phyloP scores from a whole-genome alignment of 805 yeast genomes.

The Candida suzukii region DNA sequence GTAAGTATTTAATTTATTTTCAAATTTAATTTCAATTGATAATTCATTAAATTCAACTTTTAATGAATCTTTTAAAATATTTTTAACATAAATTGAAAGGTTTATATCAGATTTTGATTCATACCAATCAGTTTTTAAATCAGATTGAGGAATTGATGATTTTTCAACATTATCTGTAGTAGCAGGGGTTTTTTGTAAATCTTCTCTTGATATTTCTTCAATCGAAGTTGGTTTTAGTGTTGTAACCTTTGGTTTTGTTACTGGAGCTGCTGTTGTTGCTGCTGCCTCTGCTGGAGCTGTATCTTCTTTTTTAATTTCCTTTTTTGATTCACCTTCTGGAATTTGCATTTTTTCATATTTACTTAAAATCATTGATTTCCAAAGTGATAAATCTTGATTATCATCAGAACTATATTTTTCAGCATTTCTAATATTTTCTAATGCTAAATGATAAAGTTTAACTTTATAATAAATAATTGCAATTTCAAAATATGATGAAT shows the following conservation, averaged over 20 bases:
- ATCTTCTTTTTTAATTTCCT: too few species aligned
- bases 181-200: too few species aligned
- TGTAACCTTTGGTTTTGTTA: too few species aligned
- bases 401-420: constrained; percentile 28
- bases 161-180: too few species aligned
- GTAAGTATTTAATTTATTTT: constrained; percentile 40
- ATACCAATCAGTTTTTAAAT: constrained; percentile 59
- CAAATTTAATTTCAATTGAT: constrained; percentile 37
- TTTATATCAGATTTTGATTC: constrained; percentile 54
- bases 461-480: constrained; percentile 40
- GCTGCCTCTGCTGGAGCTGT: too few species aligned
- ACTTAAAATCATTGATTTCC: constrained; percentile 34
- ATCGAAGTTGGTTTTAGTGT: too few species aligned
- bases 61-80: constrained; percentile 44
- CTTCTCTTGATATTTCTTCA: too few species aligned
- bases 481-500: constrained; percentile 39
- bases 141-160: constrained; percentile 2
- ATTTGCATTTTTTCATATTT: too few species aligned
- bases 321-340: too few species aligned
- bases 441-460: constrained; percentile 35
- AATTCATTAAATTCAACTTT: constrained; percentile 31
- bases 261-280: too few species aligned
- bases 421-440: constrained; percentile 35
- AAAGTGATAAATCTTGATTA: constrained; percentile 37
- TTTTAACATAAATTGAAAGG: constrained; percentile 65